These are phyloP conservation scores for Neurospora terricola DNA, from an alignment of 495 filamentous ascomycete genomes.

Conservation along the genomic window DNA sequence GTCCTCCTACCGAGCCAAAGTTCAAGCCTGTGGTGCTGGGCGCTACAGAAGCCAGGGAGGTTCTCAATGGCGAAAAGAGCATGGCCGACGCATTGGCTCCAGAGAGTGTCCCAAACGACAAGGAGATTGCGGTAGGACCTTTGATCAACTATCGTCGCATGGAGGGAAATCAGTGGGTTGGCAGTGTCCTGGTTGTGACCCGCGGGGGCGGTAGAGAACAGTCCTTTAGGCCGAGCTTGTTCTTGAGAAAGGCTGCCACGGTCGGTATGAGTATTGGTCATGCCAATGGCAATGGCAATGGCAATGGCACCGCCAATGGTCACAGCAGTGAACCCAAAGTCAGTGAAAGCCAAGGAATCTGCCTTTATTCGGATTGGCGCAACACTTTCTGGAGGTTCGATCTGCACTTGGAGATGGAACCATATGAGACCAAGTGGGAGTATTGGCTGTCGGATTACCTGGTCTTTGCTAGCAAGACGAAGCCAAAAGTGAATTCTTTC, in stretches of 20 bases:
- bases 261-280: background rate
- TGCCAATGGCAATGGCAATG: conserved; percentile 6
- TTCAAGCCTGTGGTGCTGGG: conserved; percentile 34
- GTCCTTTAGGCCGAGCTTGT: conserved; percentile 20
- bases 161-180: conserved; percentile 66
- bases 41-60: conserved; percentile 19
- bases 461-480: conserved; percentile 32
- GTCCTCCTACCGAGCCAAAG: conserved; percentile 5
- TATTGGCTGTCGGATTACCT: conserved; percentile 43
- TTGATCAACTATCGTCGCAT: conserved; percentile 78
- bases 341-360: conserved; percentile 33
- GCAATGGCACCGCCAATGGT: conserved; percentile 8
- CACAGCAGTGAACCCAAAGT: background rate
- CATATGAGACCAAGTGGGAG: conserved; percentile 46
- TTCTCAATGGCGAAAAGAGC: background rate
- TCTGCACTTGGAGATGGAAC: conserved; percentile 47
- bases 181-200: conserved; percentile 73
- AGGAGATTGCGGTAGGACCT: conserved; percentile 68
- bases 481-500: conserved; percentile 47
- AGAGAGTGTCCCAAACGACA: conserved; percentile 22
- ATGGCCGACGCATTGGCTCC: background rate
- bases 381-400: conserved; percentile 80
- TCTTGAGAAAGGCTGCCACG: conserved; percentile 15
- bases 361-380: conserved; percentile 67
- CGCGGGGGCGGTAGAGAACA: conserved; percentile 47